These are phyloP conservation scores for Strigomonas culicis DNA, from an alignment of 208 protist genomes.

Conservation along the genomic window DNA sequence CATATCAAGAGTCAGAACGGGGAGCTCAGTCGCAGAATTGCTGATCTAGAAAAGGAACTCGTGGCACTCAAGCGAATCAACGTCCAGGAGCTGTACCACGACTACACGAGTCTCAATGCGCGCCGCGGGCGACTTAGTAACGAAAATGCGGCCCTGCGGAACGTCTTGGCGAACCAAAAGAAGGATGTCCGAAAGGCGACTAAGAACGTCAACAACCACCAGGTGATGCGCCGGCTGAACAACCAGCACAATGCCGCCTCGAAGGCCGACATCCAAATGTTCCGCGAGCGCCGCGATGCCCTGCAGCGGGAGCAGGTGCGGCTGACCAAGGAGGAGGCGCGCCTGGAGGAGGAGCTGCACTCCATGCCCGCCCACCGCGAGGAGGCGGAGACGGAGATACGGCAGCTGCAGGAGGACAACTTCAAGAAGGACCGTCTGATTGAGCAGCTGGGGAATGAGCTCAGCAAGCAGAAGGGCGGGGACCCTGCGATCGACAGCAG, in stretches of 20 bases:
- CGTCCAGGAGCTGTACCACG: constrained; percentile 62
- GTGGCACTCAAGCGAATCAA: constrained; percentile 47
- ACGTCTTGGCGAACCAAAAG: constrained; percentile 75
- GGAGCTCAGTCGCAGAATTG: constrained; percentile 48
- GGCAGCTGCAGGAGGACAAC: constrained; percentile 42
- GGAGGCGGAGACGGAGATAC: constrained; percentile 23
- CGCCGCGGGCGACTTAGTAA: constrained; percentile 62
- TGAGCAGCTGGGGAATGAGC: constrained; percentile 34
- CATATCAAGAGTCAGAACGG: constrained; percentile 45
- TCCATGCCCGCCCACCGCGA: constrained; percentile 24
- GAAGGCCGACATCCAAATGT: constrained; percentile 65
- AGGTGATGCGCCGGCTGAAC: constrained; percentile 55
- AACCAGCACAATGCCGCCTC: constrained; percentile 52
- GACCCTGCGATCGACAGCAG: background rate
- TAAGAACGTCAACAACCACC: constrained; percentile 34
- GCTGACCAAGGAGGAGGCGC: constrained; percentile 31
- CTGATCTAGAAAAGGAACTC: constrained; percentile 50
- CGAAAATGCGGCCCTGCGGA: constrained; percentile 72
- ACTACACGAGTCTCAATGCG: constrained; percentile 57
- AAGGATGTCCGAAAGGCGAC: constrained; percentile 64
- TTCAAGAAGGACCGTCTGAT: constrained; percentile 46
- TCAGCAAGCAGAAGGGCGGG: constrained; percentile 8
- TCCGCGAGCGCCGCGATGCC: constrained; percentile 58
- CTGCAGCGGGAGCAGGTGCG: constrained; percentile 28
- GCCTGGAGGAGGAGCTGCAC: constrained; percentile 44